Conservation (phyloP, 208 protist genomes). For the Novymonas esmeraldas region DNA sequence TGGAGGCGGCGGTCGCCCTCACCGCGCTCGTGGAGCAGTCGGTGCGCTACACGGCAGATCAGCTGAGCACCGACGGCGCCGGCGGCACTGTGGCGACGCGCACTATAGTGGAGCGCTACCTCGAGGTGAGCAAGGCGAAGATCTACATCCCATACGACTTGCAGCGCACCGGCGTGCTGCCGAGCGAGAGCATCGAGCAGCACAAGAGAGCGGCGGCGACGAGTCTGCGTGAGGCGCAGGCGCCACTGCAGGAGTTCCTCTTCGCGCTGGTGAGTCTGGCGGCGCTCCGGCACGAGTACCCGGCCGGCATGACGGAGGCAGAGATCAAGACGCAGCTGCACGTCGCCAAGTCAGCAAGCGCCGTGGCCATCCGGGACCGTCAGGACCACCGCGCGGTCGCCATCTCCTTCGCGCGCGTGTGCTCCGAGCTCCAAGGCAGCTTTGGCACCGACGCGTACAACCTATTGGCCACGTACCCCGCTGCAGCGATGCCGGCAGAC, state of each 20-base stretch:
- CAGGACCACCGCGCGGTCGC: conserved; percentile 26
- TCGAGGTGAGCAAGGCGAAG: conserved; percentile 39
- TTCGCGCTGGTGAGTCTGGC: conserved; percentile 24
- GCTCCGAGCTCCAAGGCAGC: conserved; percentile 42
- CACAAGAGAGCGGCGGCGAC: conserved; percentile 27
- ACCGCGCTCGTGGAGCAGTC: conserved; percentile 26
- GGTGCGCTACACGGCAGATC: conserved; percentile 33
- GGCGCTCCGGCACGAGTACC: conserved; percentile 22
- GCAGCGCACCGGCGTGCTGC: conserved; percentile 31
- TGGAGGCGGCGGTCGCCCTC: conserved; percentile 7
- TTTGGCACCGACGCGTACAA: conserved; percentile 25
- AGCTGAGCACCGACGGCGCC: conserved; percentile 19
- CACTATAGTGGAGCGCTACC: conserved; percentile 45
- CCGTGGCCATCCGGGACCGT: conserved; percentile 3
- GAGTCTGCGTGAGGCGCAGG: conserved; percentile 27
- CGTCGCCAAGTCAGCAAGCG: not conserved
- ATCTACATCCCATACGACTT: conserved; percentile 49
- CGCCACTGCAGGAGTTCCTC: conserved; percentile 37
- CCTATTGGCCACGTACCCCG: conserved; percentile 10
- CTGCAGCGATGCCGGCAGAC: conserved; percentile 12
- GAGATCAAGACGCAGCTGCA: conserved; percentile 18
- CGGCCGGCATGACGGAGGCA: conserved; percentile 11
- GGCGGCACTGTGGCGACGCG: conserved; percentile 11
- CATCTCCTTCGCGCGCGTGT: conserved; percentile 27
- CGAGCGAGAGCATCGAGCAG: conserved; percentile 30